Base-by-base conservation (phyloP, 495 filamentous ascomycete genomes). In the Cryomyces minteri region DNA sequence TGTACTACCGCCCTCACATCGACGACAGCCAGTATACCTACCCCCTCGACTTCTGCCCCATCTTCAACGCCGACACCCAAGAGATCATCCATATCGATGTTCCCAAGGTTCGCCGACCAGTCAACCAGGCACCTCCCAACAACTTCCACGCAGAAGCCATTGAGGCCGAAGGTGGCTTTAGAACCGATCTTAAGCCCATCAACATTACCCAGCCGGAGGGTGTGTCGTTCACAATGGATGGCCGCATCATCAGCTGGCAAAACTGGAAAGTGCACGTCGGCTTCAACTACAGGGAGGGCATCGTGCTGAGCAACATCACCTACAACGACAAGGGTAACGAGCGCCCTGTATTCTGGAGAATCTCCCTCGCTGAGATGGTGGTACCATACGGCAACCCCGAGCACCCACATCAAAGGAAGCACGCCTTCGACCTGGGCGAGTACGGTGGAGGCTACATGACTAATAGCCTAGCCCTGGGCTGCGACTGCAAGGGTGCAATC, bases 371-470 rank as follows among this genome's bases (percentile, higher is more conserved):
- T 2, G 88, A 95, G 67, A 95, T 95, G 88, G 87, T 94, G 1
- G 88, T 94, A 3, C 88, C 88, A 4, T 95, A 95, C 58, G 88
- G 88, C 37, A 90, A 92, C 61, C 88, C 88, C 1, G 88, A 94
- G 56, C 76, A 80, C 47, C 88, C 88, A 30, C 88, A 94, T 62
- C 88, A 92, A 49, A 73, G 87, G 41, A 95, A 95, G 57, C 88
- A 94, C 55, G 88, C 88, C 14, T 93, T 95, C 57, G 88, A 95
- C 55, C 69, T 94, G 5, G 88, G 88, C 45, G 88, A 95, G 62
- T 94, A 94, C 51, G 88, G 88, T 32, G 85, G 81, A 41, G 88
- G 88, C 32, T 93, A 94, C 63, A 94, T 94, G 87, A 86, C 87
- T 49, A 95, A 95, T 67, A 83, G 77, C 44, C 71, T 95, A 5